phyloP scores from a whole-genome alignment of 2,329 filamentous ascomycete genomes.

The Aspergillus chevalieri region DNA sequence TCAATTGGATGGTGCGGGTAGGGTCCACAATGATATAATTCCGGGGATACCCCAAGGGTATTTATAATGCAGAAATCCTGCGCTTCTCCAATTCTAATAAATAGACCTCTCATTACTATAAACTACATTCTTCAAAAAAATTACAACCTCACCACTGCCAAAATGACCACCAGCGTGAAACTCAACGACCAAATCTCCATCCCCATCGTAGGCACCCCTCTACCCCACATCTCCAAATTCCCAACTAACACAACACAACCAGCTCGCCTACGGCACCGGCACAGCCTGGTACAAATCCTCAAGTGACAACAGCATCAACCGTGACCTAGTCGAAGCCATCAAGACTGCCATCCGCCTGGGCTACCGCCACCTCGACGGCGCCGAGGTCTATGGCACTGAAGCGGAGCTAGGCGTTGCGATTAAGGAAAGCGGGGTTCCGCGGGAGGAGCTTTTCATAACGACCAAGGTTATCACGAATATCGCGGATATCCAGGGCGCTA shows the following conservation, averaged over 20 bases:
- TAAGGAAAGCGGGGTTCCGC: conserved; percentile 39
- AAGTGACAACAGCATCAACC: conserved; percentile 45
- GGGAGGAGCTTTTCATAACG: conserved; percentile 47
- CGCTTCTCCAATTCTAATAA: too few species aligned
- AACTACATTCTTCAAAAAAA: too few species aligned
- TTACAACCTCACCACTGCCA: too few species aligned
- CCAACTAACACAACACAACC: background rate
- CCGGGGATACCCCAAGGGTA: too few species aligned
- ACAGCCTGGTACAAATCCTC: conserved; percentile 59
- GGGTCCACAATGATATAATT: too few species aligned
- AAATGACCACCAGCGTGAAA: conserved; percentile 22
- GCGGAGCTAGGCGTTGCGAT: conserved; percentile 45
- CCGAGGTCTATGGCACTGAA: conserved; percentile 51
- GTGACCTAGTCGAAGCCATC: conserved; percentile 48
- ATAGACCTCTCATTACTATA: too few species aligned
- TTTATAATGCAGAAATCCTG: too few species aligned
- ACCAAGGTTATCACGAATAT: conserved; percentile 54
- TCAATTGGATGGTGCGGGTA: too few species aligned
- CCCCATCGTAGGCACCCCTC: conserved; percentile 43
- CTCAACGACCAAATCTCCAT: conserved; percentile 53
- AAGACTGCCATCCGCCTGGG: conserved; percentile 55
- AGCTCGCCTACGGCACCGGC: conserved; percentile 58
- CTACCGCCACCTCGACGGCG: conserved; percentile 58
- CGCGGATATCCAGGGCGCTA: conserved; percentile 49
- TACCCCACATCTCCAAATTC: background rate